Base-by-base conservation (phyloP, 2,329 filamentous ascomycete genomes). In the Pseudogymnoascus sp. region DNA sequence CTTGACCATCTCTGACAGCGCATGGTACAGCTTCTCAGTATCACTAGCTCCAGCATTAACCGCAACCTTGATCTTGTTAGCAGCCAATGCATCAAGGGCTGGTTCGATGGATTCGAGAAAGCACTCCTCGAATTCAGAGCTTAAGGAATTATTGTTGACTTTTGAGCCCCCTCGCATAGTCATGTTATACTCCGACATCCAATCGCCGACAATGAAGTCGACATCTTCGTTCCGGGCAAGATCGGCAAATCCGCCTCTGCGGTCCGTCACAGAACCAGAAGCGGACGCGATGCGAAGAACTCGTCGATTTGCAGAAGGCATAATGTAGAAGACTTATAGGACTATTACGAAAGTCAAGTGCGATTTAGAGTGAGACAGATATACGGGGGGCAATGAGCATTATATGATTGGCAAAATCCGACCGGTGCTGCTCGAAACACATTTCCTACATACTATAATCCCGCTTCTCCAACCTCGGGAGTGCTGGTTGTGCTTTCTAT, bases 1-100 rank as follows among this genome's bases (percentile, higher is more conserved):
- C 50, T 31, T 31, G n/a, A 56, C 50, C 23, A 56, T 56, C 18
- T 56, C 40, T 33, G 62, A 56, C 4, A 65, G 42, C 40, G 65
- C 44, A 37, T 63, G 23, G 1, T 77, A 76, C 16, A 84, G 68
- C 0, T 75, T 77, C 63, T 76, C 73, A 0, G 80, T 80, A 66
- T 84, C 80, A n/a, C 78, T 74, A 2, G 78, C 80, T 2, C 82
- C 82, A 3, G 81, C 82, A 69, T 84, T 84, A 47, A 82, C 74
- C 35, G 81, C 75, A 12, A 83, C 75, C 65, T 79, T 80, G 70
- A 83, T 82, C 0, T 73, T 67, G 63, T 80, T 75, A 60, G 77
- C 71, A 1, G 76, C 75, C 23, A 84, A 73, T 5, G 80, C 69
- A 3, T 78, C 72, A 3, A 84, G 47, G 11, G 67, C 68, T 2